These are phyloP conservation scores for Hyaloscypha hepaticicola DNA, from an alignment of 495 filamentous ascomycete genomes.

Conservation along the genomic window DNA sequence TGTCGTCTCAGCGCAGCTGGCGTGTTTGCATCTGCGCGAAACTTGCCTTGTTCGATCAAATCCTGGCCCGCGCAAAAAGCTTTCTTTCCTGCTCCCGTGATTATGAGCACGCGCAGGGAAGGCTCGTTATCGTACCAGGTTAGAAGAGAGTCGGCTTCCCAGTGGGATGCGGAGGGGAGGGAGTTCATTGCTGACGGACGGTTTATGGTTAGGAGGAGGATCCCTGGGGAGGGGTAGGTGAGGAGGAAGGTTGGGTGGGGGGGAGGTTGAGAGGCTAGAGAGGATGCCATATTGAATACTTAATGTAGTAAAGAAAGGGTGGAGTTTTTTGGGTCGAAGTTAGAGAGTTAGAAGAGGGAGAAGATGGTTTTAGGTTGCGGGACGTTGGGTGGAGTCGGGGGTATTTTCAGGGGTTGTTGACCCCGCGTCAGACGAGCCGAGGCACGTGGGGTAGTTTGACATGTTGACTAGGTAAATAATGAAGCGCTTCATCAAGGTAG, in stretches of 20 bases:
- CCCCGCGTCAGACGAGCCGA: too few relatives aligned
- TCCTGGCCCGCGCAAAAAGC: conserved; percentile 62
- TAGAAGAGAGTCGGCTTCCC: conserved; percentile 51
- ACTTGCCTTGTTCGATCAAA: conserved; percentile 43
- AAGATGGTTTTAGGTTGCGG: not conserved
- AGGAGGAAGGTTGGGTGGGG: conserved; percentile 35
- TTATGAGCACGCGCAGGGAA: conserved; percentile 52
- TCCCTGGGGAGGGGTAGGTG: conserved; percentile 53
- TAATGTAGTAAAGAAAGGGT: too few relatives aligned
- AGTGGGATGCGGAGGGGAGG: conserved; percentile 33
- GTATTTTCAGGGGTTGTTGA: not conserved
- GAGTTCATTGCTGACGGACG: conserved; percentile 59
- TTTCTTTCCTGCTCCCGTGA: conserved; percentile 53
- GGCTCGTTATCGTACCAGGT: conserved; percentile 60
- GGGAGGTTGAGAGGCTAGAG: conserved; percentile 3
- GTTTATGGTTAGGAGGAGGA: conserved; percentile 64
- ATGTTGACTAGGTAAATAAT: too few relatives aligned
- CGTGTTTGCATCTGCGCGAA: not conserved
- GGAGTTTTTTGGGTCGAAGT: too few relatives aligned
- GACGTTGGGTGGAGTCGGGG: not conserved
- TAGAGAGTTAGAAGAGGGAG: not conserved
- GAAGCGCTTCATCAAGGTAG: too few relatives aligned
- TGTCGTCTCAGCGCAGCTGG: conserved; percentile 14
- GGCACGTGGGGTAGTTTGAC: too few relatives aligned
- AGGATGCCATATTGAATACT: not conserved